Percentiles rank a stretch among this genome's conserved stretches.
These are phyloP conservation scores for Cytospora schulzeri DNA, from an alignment of 2,329 filamentous ascomycete species.

Conservation along the genomic window DNA sequence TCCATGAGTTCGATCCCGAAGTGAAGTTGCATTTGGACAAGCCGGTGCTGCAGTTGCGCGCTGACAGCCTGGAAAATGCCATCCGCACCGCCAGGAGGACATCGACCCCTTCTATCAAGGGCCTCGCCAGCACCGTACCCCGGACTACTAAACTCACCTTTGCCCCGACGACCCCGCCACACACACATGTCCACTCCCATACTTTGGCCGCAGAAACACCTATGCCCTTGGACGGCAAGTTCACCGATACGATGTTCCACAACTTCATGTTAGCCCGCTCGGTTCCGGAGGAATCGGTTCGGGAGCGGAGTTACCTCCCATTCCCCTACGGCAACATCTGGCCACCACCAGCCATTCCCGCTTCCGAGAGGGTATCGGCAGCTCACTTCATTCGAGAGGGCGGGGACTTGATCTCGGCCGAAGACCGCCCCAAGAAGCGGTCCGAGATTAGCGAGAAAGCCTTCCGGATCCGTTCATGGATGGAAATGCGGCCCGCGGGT, in stretches of 20 bases:
- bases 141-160: constrained; percentile 3
- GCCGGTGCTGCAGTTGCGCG: constrained; percentile 64
- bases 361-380: constrained; percentile 53
- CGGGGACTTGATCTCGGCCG: constrained; percentile 33
- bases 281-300: constrained; percentile 40
- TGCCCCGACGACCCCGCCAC: neutral
- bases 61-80: constrained; percentile 33
- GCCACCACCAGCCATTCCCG: constrained; percentile 74
- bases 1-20: constrained; percentile 72
- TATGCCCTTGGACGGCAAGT: constrained; percentile 51
- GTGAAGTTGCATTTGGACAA: constrained; percentile 73
- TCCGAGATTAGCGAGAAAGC: constrained; percentile 66
- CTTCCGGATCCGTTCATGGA: constrained; percentile 78
- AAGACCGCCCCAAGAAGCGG: constrained; percentile 48
- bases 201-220: constrained; percentile 54
- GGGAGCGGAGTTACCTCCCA: constrained; percentile 34
- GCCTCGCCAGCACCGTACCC: constrained; percentile 3
- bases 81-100: constrained; percentile 24
- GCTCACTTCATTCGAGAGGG: constrained; percentile 28
- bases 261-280: constrained; percentile 68
- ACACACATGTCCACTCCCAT: constrained; percentile 28
- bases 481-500: constrained; percentile 59
- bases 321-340: constrained; percentile 63
- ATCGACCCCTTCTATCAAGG: neutral
- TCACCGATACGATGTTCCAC: constrained; percentile 58